Conservation (phyloP, 2,329 filamentous ascomycete genomes). For the Fusarium camptoceras region DNA sequence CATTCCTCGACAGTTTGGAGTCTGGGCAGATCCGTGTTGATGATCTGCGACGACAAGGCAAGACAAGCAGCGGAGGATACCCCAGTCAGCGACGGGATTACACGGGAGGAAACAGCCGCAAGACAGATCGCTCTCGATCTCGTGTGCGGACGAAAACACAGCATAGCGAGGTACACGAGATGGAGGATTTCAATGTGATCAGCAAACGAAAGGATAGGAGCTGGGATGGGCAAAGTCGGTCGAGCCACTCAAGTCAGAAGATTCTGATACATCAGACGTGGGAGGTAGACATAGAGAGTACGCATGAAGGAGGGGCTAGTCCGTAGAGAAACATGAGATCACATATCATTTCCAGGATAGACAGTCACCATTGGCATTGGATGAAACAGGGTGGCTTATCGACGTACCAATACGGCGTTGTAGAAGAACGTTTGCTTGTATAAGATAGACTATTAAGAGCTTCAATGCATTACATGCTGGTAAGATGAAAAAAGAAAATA, state of each 20-base stretch:
- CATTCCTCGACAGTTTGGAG: slow-evolving; percentile 47
- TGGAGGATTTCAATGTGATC: slow-evolving; percentile 29
- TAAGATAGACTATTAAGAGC: not conserved
- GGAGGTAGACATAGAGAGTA: slow-evolving; percentile 45
- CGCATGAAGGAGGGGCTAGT: slow-evolving; percentile 9
- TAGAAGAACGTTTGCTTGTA: not conserved
- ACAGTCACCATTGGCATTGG: not conserved
- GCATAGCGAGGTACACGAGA: slow-evolving; percentile 30
- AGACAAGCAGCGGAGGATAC: slow-evolving; percentile 42
- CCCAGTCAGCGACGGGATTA: slow-evolving; percentile 38
- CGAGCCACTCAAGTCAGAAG: slow-evolving; percentile 46
- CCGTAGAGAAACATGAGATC: slow-evolving; percentile 5
- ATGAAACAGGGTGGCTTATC: not conserved
- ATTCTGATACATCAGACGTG: slow-evolving; percentile 48
- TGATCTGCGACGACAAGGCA: slow-evolving; percentile 46
- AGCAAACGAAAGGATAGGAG: slow-evolving; percentile 2
- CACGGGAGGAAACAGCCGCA: slow-evolving; percentile 36
- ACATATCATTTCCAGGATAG: not conserved
- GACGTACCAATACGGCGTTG: slow-evolving; percentile 1
- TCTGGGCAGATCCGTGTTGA: slow-evolving; percentile 48
- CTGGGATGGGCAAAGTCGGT: slow-evolving; percentile 39
- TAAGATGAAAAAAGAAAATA: not conserved
- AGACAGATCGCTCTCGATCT: slow-evolving; percentile 35
- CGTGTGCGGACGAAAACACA: slow-evolving; percentile 19
- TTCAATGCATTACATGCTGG: slow-evolving; percentile 1